Evolutionary conservation across 352 stramenopile species (phyloP).

Genomic region (Globisporangium recalcitrans): DNA sequence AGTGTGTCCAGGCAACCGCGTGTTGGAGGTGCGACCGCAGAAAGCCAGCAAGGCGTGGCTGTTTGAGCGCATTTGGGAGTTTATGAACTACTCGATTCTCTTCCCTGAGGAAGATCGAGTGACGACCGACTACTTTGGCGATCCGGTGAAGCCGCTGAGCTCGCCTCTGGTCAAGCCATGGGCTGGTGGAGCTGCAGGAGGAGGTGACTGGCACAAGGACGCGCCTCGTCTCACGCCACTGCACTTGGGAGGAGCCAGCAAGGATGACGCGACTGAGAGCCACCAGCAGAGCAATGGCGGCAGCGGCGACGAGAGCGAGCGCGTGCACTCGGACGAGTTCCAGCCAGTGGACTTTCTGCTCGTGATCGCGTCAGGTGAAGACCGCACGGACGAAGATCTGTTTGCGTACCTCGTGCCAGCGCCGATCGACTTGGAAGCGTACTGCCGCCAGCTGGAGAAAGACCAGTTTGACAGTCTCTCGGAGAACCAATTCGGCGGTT

Average conservation of each 20-base stretch:
- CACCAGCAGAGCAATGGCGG: neutral
- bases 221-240: conserved; percentile 10
- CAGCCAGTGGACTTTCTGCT: conserved; percentile 72
- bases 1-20: conserved; percentile 69
- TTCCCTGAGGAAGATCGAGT: conserved; percentile 64
- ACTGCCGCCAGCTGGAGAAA: conserved; percentile 70
- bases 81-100: conserved; percentile 67
- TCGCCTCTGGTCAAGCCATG: conserved; percentile 51
- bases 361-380: conserved; percentile 79
- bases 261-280: neutral
- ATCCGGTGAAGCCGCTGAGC: conserved; percentile 32
- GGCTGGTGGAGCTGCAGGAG: neutral
- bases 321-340: neutral
- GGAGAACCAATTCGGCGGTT: neutral
- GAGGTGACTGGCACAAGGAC: conserved; percentile 6
- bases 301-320: conserved; percentile 7
- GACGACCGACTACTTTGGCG: conserved; percentile 69
- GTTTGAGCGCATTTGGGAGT: conserved; percentile 83
- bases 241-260: conserved; percentile 7
- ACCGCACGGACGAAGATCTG: conserved; percentile 79
- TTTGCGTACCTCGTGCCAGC: conserved; percentile 73
- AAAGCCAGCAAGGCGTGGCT: conserved; percentile 79
- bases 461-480: conserved; percentile 22
- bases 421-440: conserved; percentile 78
- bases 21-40: conserved; percentile 70